These are phyloP conservation scores for Drosera capensis DNA, from an alignment of 148 eudicot species.

Conservation along the genomic window DNA sequence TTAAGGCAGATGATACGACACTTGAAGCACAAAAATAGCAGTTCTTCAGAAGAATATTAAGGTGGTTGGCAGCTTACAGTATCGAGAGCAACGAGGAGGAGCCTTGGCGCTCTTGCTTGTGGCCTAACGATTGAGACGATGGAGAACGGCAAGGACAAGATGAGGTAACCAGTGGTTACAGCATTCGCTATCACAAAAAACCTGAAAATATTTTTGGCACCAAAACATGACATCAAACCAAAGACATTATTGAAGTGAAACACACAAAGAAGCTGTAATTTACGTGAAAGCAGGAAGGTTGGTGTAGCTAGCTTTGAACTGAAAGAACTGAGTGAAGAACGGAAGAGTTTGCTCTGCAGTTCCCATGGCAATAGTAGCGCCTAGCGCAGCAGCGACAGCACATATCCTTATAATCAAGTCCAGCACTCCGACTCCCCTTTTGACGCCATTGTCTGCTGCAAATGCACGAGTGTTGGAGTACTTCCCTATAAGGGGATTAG, in stretches of 20 bases:
- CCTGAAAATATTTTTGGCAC: conserved; percentile 19
- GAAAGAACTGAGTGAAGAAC: conserved; percentile 41
- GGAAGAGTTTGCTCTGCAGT: conserved; percentile 36
- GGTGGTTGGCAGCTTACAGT: conserved; percentile 23
- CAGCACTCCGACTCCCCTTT: conserved; percentile 24
- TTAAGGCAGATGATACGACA: no score
- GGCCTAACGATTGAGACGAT: conserved; percentile 73
- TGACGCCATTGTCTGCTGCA: conserved; percentile 6
- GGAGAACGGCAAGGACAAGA: conserved; percentile 66
- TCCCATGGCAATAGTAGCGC: conserved; percentile 25
- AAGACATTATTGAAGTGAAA: no score
- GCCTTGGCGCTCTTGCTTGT: conserved; percentile 42
- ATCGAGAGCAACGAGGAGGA: conserved; percentile 51
- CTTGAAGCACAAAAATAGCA: no score
- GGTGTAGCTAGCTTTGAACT: conserved; percentile 27
- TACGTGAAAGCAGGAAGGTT: conserved; percentile 40
- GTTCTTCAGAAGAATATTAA: not conserved
- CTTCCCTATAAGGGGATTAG: conserved; percentile 22
- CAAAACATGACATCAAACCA: no score
- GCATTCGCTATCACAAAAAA: conserved; percentile 71
- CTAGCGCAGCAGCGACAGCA: conserved; percentile 19
- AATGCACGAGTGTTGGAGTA: not conserved
- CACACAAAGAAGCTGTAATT: conserved; percentile 1
- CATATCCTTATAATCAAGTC: conserved; percentile 32
- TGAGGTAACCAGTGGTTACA: conserved; percentile 38